A percentile compares a stretch with the other conserved stretches of the same genome.
phyloP scores from a whole-genome alignment of 371 early-diverging fungal species.

The Actinomortierella wolfii region DNA sequence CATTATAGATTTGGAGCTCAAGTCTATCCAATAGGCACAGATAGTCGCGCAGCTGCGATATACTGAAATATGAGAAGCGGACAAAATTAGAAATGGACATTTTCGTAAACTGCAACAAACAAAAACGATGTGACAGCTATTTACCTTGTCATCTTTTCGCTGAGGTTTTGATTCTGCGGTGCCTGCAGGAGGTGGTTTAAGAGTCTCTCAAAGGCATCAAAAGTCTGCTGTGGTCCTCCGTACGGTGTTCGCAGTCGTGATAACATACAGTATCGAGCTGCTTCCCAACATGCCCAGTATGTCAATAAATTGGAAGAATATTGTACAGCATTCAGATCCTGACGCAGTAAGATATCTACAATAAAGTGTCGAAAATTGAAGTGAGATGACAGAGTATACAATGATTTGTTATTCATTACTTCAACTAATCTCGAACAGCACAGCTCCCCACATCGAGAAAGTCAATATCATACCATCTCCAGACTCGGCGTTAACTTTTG shows the following conservation, averaged over 20 bases:
- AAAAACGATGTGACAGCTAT: constrained; percentile 4
- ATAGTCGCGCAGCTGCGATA: constrained; percentile 47
- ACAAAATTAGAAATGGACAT: not conserved
- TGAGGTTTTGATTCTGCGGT: not conserved
- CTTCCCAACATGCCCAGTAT: constrained; percentile 84
- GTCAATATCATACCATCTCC: constrained; percentile 1
- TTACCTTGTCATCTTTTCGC: constrained; percentile 11
- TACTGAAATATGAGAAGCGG: constrained; percentile 7
- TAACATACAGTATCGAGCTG: constrained; percentile 73
- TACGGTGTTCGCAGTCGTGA: constrained; percentile 76
- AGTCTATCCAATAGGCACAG: constrained; percentile 69
- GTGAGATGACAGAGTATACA: too few species aligned
- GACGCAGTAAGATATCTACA: constrained; percentile 15
- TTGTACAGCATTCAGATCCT: constrained; percentile 23
- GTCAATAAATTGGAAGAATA: constrained; percentile 52
- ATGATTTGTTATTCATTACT: too few species aligned
- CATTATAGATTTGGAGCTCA: constrained; percentile 76
- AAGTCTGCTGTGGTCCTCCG: constrained; percentile 78
- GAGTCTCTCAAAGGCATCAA: constrained; percentile 70
- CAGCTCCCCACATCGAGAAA: too few species aligned
- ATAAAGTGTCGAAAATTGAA: too few species aligned
- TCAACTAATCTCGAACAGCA: not conserved
- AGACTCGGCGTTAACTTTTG: constrained; percentile 27
- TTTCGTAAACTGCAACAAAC: not conserved
- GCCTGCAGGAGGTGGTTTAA: constrained; percentile 46